Evolutionary conservation across 495 filamentous ascomycete species (phyloP), one percentile per base, ranked within the genome.

Genomic region (Trichocladium uniseriatum): DNA sequence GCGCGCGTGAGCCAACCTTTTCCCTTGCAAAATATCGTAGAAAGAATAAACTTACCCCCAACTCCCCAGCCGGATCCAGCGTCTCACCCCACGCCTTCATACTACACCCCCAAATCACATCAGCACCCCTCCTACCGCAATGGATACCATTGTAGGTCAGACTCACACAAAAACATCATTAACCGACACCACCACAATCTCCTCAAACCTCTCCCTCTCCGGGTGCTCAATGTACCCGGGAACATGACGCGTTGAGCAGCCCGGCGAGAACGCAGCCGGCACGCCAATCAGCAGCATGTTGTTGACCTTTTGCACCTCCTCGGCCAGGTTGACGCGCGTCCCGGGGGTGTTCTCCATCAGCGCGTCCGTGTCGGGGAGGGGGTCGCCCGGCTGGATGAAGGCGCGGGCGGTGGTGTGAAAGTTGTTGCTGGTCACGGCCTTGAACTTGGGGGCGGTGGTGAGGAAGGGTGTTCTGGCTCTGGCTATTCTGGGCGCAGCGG

Each of bases 141-240:
- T 41, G 16, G 56, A 38, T n/a, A n/a, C 39, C 15, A 36, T 27
- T 8, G 4, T 8, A 1, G 32, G 20, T 24, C 16, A 21, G 21
- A 69, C 85, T 71, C 78, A 94, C 81, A 96, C 92, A 67, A 97
- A 96, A 22, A 89, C 79, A 65, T 98, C 92, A 69, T 98, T 98
- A 64, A 96, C 89, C 20, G 82, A 76, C 43, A 98, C 82, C 21
- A 96, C 88, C 53, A 91, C 94, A 35, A 91, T 84, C 40, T 79
- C 62, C 42, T 91, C 87, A 11, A 83, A 87, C 42, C 80, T 74
- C 70, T 81, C 84, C 38, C 86, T 71, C 65, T 80, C 78, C 34
- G 80, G 76, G 60, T 83, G 82, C 56, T 79, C 79, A 65, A 94
- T 82, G 62, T 87, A 97, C 27, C 87, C 81, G 5, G 87, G 88